These are phyloP conservation scores for Mycogone perniciosa DNA, from an alignment of 2,329 filamentous ascomycete genomes.

Conservation along the genomic window DNA sequence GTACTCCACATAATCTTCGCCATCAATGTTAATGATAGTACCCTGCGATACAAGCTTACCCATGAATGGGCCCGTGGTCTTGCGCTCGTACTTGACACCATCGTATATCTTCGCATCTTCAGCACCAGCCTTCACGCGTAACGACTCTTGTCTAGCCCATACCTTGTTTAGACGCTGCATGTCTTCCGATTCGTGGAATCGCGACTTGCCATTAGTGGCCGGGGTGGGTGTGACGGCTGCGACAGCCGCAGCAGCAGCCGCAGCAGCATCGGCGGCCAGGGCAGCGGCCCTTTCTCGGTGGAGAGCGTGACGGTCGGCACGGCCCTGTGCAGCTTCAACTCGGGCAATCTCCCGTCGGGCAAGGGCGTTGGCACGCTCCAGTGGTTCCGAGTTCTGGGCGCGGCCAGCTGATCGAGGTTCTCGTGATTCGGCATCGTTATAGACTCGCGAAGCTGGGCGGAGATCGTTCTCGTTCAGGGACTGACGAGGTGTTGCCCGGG, in stretches of 20 bases:
- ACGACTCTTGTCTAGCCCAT: slow-evolving; percentile 48
- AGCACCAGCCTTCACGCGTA: slow-evolving; percentile 35
- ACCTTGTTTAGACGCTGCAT: slow-evolving; percentile 49
- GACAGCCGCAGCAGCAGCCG: slow-evolving; percentile 22
- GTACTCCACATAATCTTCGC: slow-evolving; percentile 62
- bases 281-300: slow-evolving; percentile 34
- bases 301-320: slow-evolving; percentile 42
- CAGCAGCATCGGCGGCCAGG: slow-evolving; percentile 26
- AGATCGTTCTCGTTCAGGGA: slow-evolving; percentile 18
- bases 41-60: slow-evolving; percentile 59
- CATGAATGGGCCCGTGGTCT: slow-evolving; percentile 52
- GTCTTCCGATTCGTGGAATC: slow-evolving; percentile 42
- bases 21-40: slow-evolving; percentile 57
- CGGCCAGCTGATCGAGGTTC: slow-evolving; percentile 19
- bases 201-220: slow-evolving; percentile 22
- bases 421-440: slow-evolving; percentile 6
- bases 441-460: slow-evolving; percentile 2
- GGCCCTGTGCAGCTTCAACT: slow-evolving; percentile 44
- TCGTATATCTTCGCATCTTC: slow-evolving; percentile 52
- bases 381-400: slow-evolving; percentile 22
- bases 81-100: slow-evolving; percentile 58
- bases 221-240: slow-evolving; percentile 14
- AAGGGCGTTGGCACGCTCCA: slow-evolving; percentile 43
- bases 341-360: slow-evolving; percentile 48
- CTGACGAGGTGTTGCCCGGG: slow-evolving; percentile 24